phyloP scores from a whole-genome alignment of 2,329 filamentous ascomycete genomes.

The Aspergillus spinulosporus region DNA sequence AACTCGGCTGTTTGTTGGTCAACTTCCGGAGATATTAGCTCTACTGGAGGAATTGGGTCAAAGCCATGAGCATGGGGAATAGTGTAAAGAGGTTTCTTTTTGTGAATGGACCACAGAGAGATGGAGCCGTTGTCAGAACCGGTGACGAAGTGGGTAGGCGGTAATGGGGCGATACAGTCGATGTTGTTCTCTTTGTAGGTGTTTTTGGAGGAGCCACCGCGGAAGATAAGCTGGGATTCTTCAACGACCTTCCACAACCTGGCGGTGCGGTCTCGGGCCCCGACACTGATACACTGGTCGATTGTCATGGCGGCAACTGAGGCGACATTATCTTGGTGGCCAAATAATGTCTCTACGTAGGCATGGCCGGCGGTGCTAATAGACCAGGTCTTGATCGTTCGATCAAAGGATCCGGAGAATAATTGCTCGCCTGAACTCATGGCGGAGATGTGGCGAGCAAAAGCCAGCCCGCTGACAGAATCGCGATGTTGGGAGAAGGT shows the following conservation, averaged over 20 bases:
- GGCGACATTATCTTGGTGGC: constrained; percentile 87
- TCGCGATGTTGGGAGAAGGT: constrained; percentile 92
- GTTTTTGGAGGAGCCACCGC: constrained; percentile 64
- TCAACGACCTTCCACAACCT: constrained; percentile 95
- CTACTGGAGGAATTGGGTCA: constrained; percentile 67
- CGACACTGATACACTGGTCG: constrained; percentile 88
- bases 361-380: constrained; percentile 74
- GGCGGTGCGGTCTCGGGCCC: constrained; percentile 85
- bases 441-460: constrained; percentile 69
- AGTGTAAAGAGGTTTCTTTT: constrained; percentile 90
- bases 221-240: constrained; percentile 92
- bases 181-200: constrained; percentile 75
- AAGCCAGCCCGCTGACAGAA: constrained; percentile 78
- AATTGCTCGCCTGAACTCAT: constrained; percentile 70
- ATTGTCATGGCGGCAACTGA: constrained; percentile 79
- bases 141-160: constrained; percentile 89
- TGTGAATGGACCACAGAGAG: constrained; percentile 82
- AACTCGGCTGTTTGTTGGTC: constrained; percentile 54
- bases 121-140: constrained; percentile 88
- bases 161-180: constrained; percentile 86
- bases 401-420: constrained; percentile 85
- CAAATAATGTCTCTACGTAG: constrained; percentile 93
- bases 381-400: constrained; percentile 94
- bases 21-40: constrained; percentile 73
- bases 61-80: constrained; percentile 80